A percentile compares a stretch with the other conserved stretches of the same genome.
Evolutionary conservation across 176 grass and related monocot species (phyloP).

Genomic region (Carex myosuroides): DNA sequence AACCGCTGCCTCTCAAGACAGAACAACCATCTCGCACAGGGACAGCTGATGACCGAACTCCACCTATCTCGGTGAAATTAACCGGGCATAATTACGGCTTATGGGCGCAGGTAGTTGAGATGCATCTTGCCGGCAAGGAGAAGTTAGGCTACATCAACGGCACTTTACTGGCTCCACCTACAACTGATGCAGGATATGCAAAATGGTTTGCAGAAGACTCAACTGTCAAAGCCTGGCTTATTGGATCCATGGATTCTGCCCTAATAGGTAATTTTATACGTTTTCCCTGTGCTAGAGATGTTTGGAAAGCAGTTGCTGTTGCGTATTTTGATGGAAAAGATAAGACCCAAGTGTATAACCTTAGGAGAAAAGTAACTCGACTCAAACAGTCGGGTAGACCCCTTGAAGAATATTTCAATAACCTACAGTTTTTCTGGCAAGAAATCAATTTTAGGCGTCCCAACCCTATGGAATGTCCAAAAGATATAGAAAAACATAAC

Average conservation of each 20-base stretch:
- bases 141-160: neutral
- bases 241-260: neutral
- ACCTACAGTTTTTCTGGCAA: neutral
- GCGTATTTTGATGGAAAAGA: neutral
- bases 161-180: neutral
- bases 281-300: neutral
- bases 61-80: no score
- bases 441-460: neutral
- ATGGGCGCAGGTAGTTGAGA: neutral
- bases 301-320: neutral
- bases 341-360: neutral
- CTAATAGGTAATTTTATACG: neutral
- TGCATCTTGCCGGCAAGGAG: neutral
- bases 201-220: neutral
- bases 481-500: neutral
- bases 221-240: neutral
- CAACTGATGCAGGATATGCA: neutral
- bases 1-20: no score
- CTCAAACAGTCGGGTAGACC: neutral
- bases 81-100: no score
- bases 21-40: no score
- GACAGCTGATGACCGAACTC: no score
- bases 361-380: neutral
- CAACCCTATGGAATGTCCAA: neutral
- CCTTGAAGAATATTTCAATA: neutral